Conservation (phyloP, 2,329 filamentous ascomycete species). For the Escovopsis weberi region DNA sequence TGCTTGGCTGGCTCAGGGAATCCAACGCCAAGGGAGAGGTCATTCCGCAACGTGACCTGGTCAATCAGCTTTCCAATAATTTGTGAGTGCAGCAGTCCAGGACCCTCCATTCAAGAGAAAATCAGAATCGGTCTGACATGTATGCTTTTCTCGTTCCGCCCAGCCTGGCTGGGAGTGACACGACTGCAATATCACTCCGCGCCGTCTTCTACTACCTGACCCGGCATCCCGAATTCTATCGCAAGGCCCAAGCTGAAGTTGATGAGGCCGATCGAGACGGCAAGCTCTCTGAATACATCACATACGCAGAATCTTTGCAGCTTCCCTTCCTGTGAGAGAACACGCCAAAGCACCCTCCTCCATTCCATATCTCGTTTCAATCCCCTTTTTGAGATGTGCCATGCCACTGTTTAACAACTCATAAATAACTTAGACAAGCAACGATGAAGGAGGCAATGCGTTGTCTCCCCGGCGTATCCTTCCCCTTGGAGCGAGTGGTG, state of each 20-base stretch:
- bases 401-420: no score
- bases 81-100: conserved; percentile 3
- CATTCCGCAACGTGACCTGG: conserved; percentile 7
- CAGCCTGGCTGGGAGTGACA: conserved; percentile 52
- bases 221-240: conserved; percentile 33
- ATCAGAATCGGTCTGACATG: no score
- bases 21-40: conserved; percentile 1
- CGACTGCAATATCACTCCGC: conserved; percentile 47
- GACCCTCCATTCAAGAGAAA: no score
- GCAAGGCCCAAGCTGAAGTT: conserved; percentile 38
- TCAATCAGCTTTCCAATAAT: conserved; percentile 7
- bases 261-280: conserved; percentile 32
- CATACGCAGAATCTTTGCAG: conserved; percentile 39
- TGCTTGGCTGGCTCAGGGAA: conserved; percentile 1
- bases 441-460: conserved; percentile 32
- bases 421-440: neutral
- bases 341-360: conserved; percentile 26
- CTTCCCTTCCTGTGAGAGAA: conserved; percentile 35
- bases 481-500: conserved; percentile 5
- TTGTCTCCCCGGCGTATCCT: conserved; percentile 32
- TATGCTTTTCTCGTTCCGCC: conserved; percentile 46
- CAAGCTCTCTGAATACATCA: conserved; percentile 16
- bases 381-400: no score
- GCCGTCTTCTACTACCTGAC: conserved; percentile 48
- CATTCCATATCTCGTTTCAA: neutral